Base-by-base conservation (phyloP, 805 yeast genomes). In the Wickerhamomyces mucosus region DNA sequence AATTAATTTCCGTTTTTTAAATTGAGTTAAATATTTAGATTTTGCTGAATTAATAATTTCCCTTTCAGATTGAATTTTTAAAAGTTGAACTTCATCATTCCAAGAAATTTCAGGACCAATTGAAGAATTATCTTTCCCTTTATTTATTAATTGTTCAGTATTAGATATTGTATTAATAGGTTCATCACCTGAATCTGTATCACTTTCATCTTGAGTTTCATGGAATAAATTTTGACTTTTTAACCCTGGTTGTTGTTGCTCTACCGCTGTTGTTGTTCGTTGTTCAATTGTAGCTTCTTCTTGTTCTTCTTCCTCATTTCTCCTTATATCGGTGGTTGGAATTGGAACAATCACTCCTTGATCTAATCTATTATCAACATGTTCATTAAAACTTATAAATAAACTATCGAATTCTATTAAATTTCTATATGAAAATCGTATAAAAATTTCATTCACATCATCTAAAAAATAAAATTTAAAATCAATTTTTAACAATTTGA, bases 11-110 rank as follows among this genome's bases (percentile, higher is more conserved):
- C 36, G 16, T 25, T 32, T 46, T 27, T 44, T 50, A 12, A 47
- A 18, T 15, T 39, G 34, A 8, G 41, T 39, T n/a, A 43, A 14
- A 23, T 38, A 43, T 28, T 40, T 36, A 8, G 34, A 25, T 18
- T 37, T 43, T 10, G 46, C 47, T 21, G 42, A 44, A 15, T 39
- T 41, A 12, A 45, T 38, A 6, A 42, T 38, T 16, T 40, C n/a
- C n/a, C n/a, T n/a, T n/a, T n/a, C n/a, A n/a, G n/a, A n/a, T n/a
- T n/a, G n/a, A n/a, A n/a, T n/a, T n/a, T n/a, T n/a, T n/a, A n/a
- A n/a, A n/a, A n/a, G n/a, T n/a, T n/a, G n/a, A n/a, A n/a, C n/a
- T n/a, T n/a, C n/a, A n/a, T n/a, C n/a, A n/a, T n/a, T n/a, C n/a
- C n/a, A n/a, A n/a, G n/a, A n/a, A n/a, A n/a, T n/a, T n/a, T n/a